Evolutionary conservation across 345 rosid genomes (phyloP).

Genomic region (Psidium friedrichsthalianum): DNA sequence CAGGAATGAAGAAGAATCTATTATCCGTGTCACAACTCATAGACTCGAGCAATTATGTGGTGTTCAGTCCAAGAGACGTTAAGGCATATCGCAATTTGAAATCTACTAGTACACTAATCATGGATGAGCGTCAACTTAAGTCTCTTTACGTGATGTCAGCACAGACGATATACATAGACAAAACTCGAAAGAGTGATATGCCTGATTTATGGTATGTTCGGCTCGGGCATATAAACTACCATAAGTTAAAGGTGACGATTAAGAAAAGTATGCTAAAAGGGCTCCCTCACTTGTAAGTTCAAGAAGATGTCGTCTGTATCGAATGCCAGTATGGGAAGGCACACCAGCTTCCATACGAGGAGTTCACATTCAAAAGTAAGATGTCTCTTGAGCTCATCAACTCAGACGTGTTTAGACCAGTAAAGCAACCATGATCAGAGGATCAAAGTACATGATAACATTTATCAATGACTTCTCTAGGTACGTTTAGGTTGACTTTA

Average conservation of each 20-base stretch:
- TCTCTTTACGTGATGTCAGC: too few species aligned
- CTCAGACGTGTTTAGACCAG: background rate
- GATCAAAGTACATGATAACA: background rate
- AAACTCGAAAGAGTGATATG: too few species aligned
- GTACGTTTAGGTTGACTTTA: background rate
- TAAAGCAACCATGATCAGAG: background rate
- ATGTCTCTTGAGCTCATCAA: background rate
- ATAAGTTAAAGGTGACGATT: too few species aligned
- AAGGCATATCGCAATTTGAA: background rate
- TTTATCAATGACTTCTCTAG: background rate
- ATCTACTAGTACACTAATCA: background rate
- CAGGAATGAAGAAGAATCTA: background rate
- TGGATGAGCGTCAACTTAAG: too few species aligned
- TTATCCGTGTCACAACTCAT: background rate
- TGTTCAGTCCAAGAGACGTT: background rate
- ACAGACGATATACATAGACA: too few species aligned
- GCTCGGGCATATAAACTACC: too few species aligned
- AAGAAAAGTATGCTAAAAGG: too few species aligned
- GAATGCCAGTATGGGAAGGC: constrained; percentile 4
- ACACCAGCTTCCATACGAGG: constrained; percentile 3
- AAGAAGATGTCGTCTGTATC: background rate
- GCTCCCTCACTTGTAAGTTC: background rate
- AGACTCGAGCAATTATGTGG: background rate
- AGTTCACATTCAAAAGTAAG: background rate
- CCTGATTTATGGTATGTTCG: too few species aligned